Conservation (phyloP, 164 flowering plant species). For the Vitis cinerea region DNA sequence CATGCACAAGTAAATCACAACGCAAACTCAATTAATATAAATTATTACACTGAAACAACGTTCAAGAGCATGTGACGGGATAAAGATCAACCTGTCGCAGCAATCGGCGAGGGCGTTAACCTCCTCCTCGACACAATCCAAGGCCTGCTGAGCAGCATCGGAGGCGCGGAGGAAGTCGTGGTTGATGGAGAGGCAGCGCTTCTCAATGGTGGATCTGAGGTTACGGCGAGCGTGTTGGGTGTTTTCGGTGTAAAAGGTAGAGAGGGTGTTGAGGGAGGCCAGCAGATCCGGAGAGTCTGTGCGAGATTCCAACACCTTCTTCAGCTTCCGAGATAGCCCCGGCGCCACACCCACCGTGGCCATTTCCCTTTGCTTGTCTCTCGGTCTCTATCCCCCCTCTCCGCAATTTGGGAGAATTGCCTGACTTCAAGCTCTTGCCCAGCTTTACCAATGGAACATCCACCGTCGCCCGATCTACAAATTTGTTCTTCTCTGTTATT, state of each 20-base stretch:
- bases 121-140: constrained; percentile 93
- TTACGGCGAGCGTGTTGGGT: constrained; percentile 75
- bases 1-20: too few species aligned
- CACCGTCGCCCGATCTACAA: too few species aligned
- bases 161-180: constrained; percentile 80
- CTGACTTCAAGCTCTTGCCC: too few species aligned
- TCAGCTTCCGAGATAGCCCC: constrained; percentile 54
- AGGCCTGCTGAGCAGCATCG: constrained; percentile 68
- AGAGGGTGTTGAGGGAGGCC: constrained; percentile 79
- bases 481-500: too few species aligned
- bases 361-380: constrained; percentile 16
- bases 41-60: too few species aligned
- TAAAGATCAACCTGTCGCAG: constrained; percentile 61
- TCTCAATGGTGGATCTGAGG: constrained; percentile 90
- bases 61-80: too few species aligned
- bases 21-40: too few species aligned
- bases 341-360: constrained; percentile 58
- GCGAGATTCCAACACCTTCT: constrained; percentile 61
- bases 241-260: constrained; percentile 80
- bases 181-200: constrained; percentile 73
- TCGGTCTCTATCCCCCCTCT: neutral
- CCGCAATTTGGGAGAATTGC: too few species aligned
- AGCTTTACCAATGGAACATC: too few species aligned
- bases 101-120: constrained; percentile 77
- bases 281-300: constrained; percentile 85